A percentile compares a stretch with the other conserved stretches of the same genome.
phyloP scores from a whole-genome alignment of 2,329 filamentous ascomycete genomes.

The Gaeumannomyces tritici region DNA sequence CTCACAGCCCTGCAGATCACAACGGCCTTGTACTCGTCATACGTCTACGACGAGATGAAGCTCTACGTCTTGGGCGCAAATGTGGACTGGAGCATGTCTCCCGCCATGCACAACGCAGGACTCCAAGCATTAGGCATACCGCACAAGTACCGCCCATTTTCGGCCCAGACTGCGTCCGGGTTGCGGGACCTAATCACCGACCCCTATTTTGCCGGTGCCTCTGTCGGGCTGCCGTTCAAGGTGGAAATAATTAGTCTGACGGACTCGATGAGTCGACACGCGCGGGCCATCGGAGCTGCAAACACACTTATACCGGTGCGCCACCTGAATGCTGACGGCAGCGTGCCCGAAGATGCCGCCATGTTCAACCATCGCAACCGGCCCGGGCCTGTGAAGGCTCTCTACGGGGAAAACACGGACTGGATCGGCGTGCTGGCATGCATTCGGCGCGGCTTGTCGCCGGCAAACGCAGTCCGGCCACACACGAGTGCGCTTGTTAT shows the following conservation, averaged over 20 bases:
- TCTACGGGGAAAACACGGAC: conserved; percentile 74
- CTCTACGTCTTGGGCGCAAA: conserved; percentile 56
- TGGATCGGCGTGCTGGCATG: conserved; percentile 73
- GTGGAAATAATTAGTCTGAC: conserved; percentile 61
- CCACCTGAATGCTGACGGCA: conserved; percentile 44
- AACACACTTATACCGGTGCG: conserved; percentile 69
- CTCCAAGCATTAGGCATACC: conserved; percentile 58
- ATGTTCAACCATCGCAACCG: conserved; percentile 44
- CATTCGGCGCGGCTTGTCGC: conserved; percentile 61
- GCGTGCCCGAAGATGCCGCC: conserved; percentile 20
- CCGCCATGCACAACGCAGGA: conserved; percentile 68
- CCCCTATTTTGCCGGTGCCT: conserved; percentile 61
- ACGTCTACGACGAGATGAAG: conserved; percentile 53
- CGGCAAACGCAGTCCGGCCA: conserved; percentile 54
- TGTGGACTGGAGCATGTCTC: conserved; percentile 63
- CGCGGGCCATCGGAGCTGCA: conserved; percentile 64
- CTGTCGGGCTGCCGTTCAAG: conserved; percentile 66
- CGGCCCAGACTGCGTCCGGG: conserved; percentile 51
- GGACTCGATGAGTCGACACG: conserved; percentile 61
- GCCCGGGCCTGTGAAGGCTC: conserved; percentile 54
- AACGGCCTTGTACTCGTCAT: conserved; percentile 54
- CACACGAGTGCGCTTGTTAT: conserved; percentile 48
- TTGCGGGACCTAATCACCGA: conserved; percentile 56
- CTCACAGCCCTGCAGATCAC: conserved; percentile 56
- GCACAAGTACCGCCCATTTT: conserved; percentile 56